These are phyloP conservation scores for Prototheca wickerhamii DNA, from an alignment of 163 green algal genomes.

Conservation along the genomic window DNA sequence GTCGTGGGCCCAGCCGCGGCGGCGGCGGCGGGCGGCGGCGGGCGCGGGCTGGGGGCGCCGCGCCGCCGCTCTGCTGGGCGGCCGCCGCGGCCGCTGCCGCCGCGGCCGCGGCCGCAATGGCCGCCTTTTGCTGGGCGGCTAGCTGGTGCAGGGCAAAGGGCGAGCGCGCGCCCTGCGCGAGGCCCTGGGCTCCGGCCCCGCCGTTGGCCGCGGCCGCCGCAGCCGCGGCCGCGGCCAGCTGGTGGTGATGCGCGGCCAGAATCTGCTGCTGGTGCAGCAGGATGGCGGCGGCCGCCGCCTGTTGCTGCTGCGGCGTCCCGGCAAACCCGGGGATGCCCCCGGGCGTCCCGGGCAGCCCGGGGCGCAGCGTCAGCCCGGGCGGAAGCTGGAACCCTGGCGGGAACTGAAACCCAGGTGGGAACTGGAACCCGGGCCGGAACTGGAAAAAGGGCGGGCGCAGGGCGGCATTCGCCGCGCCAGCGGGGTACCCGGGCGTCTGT, in stretches of 20 bases:
- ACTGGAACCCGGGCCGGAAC: not conserved
- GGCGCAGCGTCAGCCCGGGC: not conserved
- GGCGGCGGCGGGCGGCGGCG: too few species aligned
- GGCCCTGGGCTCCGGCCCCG: not conserved
- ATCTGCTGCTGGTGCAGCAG: conserved; percentile 2
- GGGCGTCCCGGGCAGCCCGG: not conserved
- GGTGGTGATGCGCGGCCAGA: not conserved
- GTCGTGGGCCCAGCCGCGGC: too few species aligned
- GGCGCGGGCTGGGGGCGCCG: too few species aligned
- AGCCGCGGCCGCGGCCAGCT: not conserved
- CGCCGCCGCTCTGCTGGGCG: not conserved
- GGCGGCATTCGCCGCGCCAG: not conserved
- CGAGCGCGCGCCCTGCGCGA: not conserved
- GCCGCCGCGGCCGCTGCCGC: not conserved
- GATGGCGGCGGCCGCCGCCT: not conserved
- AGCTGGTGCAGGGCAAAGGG: not conserved
- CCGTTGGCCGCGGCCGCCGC: not conserved
- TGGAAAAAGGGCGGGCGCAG: not conserved
- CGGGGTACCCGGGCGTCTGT: too few species aligned
- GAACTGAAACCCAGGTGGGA: not conserved
- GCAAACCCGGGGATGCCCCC: not conserved
- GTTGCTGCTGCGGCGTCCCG: not conserved
- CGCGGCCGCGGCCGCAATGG: not conserved
- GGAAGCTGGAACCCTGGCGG: not conserved
- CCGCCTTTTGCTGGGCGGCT: not conserved